These are phyloP conservation scores for Ogataea zsoltii DNA, from an alignment of 805 yeast genomes.

Conservation along the genomic window DNA sequence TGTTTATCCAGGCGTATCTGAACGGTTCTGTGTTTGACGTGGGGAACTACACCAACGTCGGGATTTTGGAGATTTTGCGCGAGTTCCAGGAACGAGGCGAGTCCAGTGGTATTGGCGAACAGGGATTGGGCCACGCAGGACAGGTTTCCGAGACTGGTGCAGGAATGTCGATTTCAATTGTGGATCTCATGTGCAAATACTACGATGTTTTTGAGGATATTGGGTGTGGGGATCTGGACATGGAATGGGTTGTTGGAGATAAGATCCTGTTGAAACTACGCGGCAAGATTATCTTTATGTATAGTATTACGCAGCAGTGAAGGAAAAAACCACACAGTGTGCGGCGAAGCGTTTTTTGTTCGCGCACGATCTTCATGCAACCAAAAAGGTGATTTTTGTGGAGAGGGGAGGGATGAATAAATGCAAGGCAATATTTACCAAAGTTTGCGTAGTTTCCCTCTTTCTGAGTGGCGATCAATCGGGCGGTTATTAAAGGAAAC, in stretches of 20 bases:
- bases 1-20: conserved; percentile 29
- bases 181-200: conserved; percentile 27
- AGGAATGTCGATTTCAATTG: conserved; percentile 11
- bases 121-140: conserved; percentile 2
- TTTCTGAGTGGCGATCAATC: no score
- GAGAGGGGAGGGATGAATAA: neutral
- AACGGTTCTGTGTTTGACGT: conserved; percentile 4
- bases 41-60: conserved; percentile 6
- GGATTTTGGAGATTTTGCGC: conserved; percentile 8
- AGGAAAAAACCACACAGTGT: neutral
- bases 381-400: neutral
- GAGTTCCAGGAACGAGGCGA: conserved; percentile 13
- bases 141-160: neutral
- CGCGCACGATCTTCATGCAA: conserved; percentile 6
- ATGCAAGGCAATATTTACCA: no score
- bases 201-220: conserved; percentile 22
- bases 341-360: neutral
- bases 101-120: neutral
- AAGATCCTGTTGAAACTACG: conserved; percentile 23
- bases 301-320: conserved; percentile 3
- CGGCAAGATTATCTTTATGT: conserved; percentile 27
- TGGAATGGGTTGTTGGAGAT: conserved; percentile 28
- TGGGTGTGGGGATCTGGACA: conserved; percentile 14
- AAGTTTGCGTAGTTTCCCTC: no score
- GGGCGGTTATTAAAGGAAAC: no score